Conservation (phyloP, 176 grass and related monocot species). For the Rhynchospora breviuscula region DNA sequence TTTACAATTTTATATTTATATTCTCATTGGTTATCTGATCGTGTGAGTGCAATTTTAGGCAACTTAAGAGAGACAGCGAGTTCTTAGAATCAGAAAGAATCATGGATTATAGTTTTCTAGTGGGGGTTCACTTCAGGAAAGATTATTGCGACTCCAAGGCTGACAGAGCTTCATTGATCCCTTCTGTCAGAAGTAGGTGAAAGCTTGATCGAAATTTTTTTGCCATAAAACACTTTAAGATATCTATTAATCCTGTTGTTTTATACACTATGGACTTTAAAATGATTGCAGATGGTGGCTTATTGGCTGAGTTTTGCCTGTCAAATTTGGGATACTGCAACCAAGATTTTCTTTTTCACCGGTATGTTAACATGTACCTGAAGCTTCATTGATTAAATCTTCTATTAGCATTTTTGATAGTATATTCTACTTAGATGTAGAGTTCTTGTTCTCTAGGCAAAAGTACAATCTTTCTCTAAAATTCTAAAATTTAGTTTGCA, state of each 20-base stretch:
- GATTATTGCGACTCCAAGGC: constrained; percentile 43
- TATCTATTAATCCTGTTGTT: background rate
- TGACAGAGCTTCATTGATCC: constrained; percentile 28
- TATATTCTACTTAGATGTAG: too few relatives aligned
- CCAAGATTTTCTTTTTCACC: constrained; percentile 28
- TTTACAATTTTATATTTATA: too few relatives aligned
- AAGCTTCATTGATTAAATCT: too few relatives aligned
- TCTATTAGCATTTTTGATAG: too few relatives aligned
- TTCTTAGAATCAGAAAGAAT: constrained; percentile 68
- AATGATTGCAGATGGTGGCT: constrained; percentile 50
- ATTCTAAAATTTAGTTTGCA: too few relatives aligned
- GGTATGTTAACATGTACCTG: too few relatives aligned
- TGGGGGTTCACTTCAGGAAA: constrained; percentile 61
- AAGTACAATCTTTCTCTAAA: too few relatives aligned
- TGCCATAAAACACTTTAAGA: constrained; percentile 8
- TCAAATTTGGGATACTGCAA: constrained; percentile 44
- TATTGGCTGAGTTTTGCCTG: constrained; percentile 42
- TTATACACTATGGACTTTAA: background rate
- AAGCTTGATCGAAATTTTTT: background rate
- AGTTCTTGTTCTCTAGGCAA: too few relatives aligned
- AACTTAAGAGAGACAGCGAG: constrained; percentile 61
- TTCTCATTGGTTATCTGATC: too few relatives aligned
- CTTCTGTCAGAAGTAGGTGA: constrained; percentile 51
- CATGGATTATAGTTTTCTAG: constrained; percentile 71
- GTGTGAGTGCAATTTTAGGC: constrained; percentile 25